phyloP scores from a whole-genome alignment of 768 basidiomycete genomes.

The Russula dissimulans region DNA sequence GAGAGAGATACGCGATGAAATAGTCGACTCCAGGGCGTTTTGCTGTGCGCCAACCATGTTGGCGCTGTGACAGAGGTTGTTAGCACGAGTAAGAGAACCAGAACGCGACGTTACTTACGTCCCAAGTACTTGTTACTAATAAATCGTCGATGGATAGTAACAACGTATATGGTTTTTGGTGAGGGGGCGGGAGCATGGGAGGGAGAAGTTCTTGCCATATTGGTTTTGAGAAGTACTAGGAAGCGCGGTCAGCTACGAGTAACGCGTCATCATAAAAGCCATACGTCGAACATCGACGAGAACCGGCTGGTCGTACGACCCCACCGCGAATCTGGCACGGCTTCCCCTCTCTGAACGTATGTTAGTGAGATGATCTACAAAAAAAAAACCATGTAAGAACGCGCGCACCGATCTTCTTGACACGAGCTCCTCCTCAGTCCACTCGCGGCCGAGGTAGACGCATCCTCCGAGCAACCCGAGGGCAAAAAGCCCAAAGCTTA shows the following conservation, averaged over 20 bases:
- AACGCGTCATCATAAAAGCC: conserved; percentile 20
- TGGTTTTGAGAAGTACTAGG: conserved; percentile 86
- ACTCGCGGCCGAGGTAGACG: conserved; percentile 68
- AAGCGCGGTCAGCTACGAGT: neutral
- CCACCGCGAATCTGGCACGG: conserved; percentile 54
- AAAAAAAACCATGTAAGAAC: neutral
- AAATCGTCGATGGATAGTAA: conserved; percentile 88
- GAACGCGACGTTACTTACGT: conserved; percentile 52
- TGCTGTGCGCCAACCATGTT: conserved; percentile 93
- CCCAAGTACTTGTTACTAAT: conserved; percentile 88
- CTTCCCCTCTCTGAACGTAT: conserved; percentile 41
- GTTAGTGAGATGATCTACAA: neutral
- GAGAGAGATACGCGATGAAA: conserved; percentile 93
- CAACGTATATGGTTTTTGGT: conserved; percentile 87
- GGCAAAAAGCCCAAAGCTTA: conserved; percentile 44
- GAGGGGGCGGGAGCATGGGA: conserved; percentile 68
- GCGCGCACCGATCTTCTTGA: conserved; percentile 49
- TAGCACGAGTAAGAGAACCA: neutral
- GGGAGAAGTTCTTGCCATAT: conserved; percentile 89
- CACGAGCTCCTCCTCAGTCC: conserved; percentile 64
- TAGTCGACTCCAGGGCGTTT: conserved; percentile 98
- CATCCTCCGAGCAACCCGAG: conserved; percentile 48
- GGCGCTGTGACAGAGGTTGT: conserved; percentile 42
- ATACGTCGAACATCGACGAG: conserved; percentile 58
- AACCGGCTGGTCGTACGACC: conserved; percentile 55